phyloP scores from a whole-genome alignment of 176 grass and related monocot species.

The Oryza glaberrima region DNA sequence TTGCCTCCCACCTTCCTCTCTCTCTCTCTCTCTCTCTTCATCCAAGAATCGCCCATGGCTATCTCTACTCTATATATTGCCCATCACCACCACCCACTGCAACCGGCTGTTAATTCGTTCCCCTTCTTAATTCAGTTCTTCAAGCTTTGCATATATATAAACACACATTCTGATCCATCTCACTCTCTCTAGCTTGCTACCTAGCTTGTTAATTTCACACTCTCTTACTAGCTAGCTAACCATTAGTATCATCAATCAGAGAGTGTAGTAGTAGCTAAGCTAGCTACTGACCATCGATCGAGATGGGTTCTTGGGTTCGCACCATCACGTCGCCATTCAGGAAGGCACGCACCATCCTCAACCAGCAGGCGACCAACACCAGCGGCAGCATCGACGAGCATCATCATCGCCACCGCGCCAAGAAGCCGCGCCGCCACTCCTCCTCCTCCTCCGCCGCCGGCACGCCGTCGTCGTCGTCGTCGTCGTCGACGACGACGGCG shows the following conservation, averaged over 20 bases:
- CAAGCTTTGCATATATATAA: too few relatives aligned
- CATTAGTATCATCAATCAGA: too few relatives aligned
- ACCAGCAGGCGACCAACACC: background rate
- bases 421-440: constrained; percentile 37
- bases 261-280: too few relatives aligned
- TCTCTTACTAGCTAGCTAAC: too few relatives aligned
- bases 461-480: background rate
- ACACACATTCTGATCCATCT: too few relatives aligned
- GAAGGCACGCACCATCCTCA: constrained; percentile 58
- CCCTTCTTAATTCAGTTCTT: too few relatives aligned
- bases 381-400: constrained; percentile 5
- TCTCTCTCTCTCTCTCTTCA: background rate
- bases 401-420: constrained; percentile 30
- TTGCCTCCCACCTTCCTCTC: constrained; percentile 44
- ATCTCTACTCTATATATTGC: constrained; percentile 20
- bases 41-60: background rate
- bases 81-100: background rate
- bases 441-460: background rate
- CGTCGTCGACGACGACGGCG: too few relatives aligned
- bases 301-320: constrained; percentile 71
- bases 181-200: too few relatives aligned
- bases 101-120: too few relatives aligned
- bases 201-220: too few relatives aligned
- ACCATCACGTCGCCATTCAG: constrained; percentile 61
- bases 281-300: too few relatives aligned